Evolutionary conservation across 23 red algal species (phyloP).

Genomic region (Gracilaria vermiculophylla): DNA sequence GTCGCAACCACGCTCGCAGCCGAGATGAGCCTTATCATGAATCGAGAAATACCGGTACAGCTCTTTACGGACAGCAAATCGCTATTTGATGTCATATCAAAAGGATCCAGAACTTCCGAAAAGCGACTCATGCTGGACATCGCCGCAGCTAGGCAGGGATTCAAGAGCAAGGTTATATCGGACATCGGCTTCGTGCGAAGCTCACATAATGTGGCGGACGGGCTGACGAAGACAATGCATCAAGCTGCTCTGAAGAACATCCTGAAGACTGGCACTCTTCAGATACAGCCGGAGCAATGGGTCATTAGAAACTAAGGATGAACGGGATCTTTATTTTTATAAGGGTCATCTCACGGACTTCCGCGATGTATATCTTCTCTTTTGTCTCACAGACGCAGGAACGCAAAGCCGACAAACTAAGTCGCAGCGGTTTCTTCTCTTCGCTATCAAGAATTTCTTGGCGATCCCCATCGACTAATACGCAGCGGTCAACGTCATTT

Average conservation of each 20-base stretch:
- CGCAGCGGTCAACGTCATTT: conserved; percentile 7
- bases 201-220: conserved; percentile 17
- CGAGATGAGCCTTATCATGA: not conserved
- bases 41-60: not conserved
- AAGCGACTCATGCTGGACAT: conserved; percentile 48
- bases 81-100: conserved; percentile 9
- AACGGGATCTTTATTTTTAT: not conserved
- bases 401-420: not conserved
- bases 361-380: not conserved
- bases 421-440: not conserved
- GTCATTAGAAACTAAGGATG: not conserved
- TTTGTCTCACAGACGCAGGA: not conserved
- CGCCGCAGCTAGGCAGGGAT: conserved; percentile 4
- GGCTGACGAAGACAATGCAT: conserved; percentile 6
- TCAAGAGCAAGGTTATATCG: conserved; percentile 9
- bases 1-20: not conserved
- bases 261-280: not conserved
- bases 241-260: not conserved
- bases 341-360: not conserved
- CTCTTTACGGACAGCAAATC: conserved; percentile 44
- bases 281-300: conserved; percentile 8
- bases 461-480: not conserved
- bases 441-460: conserved; percentile 10
- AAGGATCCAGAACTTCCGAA: conserved; percentile 8
- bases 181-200: not conserved